Conservation (phyloP, 345 rosid genomes). For the Populus alba region DNA sequence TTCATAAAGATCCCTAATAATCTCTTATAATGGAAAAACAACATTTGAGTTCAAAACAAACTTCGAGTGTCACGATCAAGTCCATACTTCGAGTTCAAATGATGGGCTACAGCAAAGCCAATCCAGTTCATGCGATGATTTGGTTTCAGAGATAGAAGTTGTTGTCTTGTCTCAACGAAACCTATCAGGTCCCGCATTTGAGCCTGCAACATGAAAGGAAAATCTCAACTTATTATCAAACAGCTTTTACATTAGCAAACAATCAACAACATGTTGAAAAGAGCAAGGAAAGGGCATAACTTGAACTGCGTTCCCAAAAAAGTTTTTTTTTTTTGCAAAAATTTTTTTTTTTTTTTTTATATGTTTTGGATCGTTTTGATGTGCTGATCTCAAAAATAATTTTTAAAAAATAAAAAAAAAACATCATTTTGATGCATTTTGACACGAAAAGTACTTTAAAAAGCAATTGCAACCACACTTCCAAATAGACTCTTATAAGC, state of each 20-base stretch:
- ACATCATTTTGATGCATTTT: too few species aligned
- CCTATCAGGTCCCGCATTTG: constrained; percentile 98
- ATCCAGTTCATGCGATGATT: constrained; percentile 99
- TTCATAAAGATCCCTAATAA: not conserved
- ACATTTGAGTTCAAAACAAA: not conserved
- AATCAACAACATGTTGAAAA: not conserved
- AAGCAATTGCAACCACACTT: too few species aligned
- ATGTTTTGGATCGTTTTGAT: too few species aligned
- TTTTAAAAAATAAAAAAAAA: too few species aligned
- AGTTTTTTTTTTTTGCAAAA: too few species aligned
- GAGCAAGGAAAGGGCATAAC: not conserved
- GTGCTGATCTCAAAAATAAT: too few species aligned
- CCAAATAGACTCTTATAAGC: not conserved
- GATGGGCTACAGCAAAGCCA: constrained; percentile 98
- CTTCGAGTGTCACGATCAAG: constrained; percentile 20
- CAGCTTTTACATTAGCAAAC: not conserved
- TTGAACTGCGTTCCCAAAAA: too few species aligned
- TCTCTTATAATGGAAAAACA: not conserved
- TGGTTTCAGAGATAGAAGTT: constrained; percentile 86
- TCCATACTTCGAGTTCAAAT: constrained; percentile 78
- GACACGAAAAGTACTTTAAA: too few species aligned
- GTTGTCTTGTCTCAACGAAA: constrained; percentile 96
- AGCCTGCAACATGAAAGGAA: constrained; percentile 54
- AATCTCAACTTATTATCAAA: not conserved
- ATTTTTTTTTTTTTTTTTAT: too few species aligned